A percentile compares a stretch with the other conserved stretches of the same genome.
These are phyloP conservation scores for Sporopachydermia cereana DNA, from an alignment of 1,139 yeast genomes.

Conservation along the genomic window DNA sequence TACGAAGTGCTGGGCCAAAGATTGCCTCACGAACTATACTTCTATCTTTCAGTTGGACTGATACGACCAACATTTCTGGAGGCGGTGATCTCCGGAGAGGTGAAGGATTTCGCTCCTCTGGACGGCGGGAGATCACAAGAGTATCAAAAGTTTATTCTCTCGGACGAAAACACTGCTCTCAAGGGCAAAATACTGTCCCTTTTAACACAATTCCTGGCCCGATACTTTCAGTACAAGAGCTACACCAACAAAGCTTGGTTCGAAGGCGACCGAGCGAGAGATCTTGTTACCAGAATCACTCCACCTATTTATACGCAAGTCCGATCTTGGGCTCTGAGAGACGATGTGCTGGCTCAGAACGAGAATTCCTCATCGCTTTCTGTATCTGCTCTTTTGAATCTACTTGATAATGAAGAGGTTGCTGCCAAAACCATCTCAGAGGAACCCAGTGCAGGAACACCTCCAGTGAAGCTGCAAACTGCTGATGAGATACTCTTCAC, in stretches of 20 bases:
- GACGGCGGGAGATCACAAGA: constrained; percentile 47
- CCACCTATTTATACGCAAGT: constrained; percentile 35
- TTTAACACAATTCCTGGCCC: constrained; percentile 60
- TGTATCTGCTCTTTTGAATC: constrained; percentile 19
- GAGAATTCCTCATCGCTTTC: constrained; percentile 18
- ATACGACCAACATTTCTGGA: constrained; percentile 55
- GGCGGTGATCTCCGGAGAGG: constrained; percentile 53
- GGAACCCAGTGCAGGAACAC: constrained; percentile 26
- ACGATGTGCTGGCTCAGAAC: constrained; percentile 16
- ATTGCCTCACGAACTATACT: constrained; percentile 76
- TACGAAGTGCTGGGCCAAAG: constrained; percentile 79
- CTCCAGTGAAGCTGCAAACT: constrained; percentile 23
- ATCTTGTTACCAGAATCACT: constrained; percentile 40
- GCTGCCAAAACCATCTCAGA: constrained; percentile 26
- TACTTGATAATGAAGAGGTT: constrained; percentile 17
- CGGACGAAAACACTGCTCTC: constrained; percentile 28
- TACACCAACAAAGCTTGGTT: constrained; percentile 51
- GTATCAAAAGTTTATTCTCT: constrained; percentile 44
- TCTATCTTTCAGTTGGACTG: constrained; percentile 72
- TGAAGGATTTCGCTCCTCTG: constrained; percentile 55
- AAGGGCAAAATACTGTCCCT: constrained; percentile 56
- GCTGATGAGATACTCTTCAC: constrained; percentile 50
- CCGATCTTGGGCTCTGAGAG: constrained; percentile 24
- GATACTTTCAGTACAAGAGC: constrained; percentile 76
- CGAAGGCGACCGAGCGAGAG: constrained; percentile 32